Conservation (phyloP, 1,284 basidiomycete genomes). For the Caloboletus firmus region DNA sequence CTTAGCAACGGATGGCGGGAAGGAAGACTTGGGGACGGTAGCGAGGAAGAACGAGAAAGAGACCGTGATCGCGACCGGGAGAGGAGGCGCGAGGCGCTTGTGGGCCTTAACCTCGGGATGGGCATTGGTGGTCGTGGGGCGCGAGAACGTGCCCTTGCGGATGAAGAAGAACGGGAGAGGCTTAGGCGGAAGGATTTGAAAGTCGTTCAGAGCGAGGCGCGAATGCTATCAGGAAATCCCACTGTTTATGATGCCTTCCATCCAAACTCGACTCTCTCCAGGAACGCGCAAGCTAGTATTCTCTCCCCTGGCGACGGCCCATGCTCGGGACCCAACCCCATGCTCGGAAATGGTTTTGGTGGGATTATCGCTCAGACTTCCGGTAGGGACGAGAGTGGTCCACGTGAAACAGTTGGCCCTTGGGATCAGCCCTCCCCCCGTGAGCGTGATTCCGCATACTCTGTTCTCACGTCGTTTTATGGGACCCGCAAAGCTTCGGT, state of each 20-base stretch:
- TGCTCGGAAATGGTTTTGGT: constrained; percentile 29
- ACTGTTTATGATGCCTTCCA: constrained; percentile 75
- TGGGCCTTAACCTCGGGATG: constrained; percentile 40
- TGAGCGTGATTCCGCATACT: constrained; percentile 31
- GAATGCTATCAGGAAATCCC: constrained; percentile 45
- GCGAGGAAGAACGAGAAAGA: constrained; percentile 39
- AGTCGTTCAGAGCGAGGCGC: constrained; percentile 28
- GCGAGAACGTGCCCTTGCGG: constrained; percentile 57
- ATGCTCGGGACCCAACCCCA: constrained; percentile 20
- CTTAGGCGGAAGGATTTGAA: constrained; percentile 53
- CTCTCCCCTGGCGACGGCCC: constrained; percentile 25
- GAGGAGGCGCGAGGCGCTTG: constrained; percentile 39
- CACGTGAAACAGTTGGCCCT: constrained; percentile 30
- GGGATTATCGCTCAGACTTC: constrained; percentile 30
- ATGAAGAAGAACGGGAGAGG: constrained; percentile 62
- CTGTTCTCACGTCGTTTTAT: constrained; percentile 32
- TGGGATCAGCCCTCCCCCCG: constrained; percentile 36
- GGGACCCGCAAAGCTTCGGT: constrained; percentile 25
- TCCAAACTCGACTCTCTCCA: constrained; percentile 48
- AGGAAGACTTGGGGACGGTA: constrained; percentile 34
- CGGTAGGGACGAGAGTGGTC: constrained; percentile 25
- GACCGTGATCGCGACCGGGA: constrained; percentile 42
- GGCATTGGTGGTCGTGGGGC: constrained; percentile 47
- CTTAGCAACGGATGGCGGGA: constrained; percentile 39
- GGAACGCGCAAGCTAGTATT: constrained; percentile 24